Conservation (phyloP, 2,329 filamentous ascomycete genomes). For the Fusarium sp. region DNA sequence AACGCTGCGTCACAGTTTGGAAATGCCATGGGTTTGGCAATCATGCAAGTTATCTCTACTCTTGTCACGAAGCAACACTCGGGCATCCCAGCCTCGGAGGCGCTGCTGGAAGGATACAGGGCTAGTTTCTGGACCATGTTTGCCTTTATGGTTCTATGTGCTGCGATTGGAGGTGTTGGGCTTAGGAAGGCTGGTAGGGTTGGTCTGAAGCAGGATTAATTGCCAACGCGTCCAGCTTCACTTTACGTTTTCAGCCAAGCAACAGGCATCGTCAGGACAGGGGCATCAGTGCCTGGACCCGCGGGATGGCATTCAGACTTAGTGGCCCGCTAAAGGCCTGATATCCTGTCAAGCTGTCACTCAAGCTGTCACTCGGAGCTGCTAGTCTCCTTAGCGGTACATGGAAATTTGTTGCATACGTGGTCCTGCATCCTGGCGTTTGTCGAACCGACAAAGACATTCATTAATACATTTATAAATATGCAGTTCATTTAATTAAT, state of each 20-base stretch:
- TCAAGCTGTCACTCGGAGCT: background rate
- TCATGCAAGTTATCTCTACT: conserved; percentile 60
- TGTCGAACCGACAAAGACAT: too few species aligned
- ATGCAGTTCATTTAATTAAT: too few species aligned
- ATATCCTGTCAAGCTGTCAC: background rate
- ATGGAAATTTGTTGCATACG: too few species aligned
- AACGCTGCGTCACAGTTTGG: conserved; percentile 70
- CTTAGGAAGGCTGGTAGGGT: conserved; percentile 46
- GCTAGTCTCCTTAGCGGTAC: too few species aligned
- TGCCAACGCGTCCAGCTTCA: background rate
- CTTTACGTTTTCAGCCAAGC: background rate
- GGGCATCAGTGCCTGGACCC: background rate
- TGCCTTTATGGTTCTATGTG: conserved; percentile 59
- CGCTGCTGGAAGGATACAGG: conserved; percentile 62
- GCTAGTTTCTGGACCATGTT: conserved; percentile 66
- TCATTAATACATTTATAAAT: too few species aligned
- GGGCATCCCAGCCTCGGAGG: conserved; percentile 44
- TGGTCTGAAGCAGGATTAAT: conserved; percentile 59
- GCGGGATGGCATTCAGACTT: background rate
- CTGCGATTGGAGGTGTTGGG: conserved; percentile 55
- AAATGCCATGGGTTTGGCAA: conserved; percentile 60
- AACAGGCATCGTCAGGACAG: background rate
- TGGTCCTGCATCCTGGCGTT: too few species aligned
- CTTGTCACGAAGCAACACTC: conserved; percentile 53
- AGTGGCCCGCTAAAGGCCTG: background rate